Evolutionary conservation across 2,329 filamentous ascomycete species (phyloP).

Genomic region (Chalaropsis ovoidea): DNA sequence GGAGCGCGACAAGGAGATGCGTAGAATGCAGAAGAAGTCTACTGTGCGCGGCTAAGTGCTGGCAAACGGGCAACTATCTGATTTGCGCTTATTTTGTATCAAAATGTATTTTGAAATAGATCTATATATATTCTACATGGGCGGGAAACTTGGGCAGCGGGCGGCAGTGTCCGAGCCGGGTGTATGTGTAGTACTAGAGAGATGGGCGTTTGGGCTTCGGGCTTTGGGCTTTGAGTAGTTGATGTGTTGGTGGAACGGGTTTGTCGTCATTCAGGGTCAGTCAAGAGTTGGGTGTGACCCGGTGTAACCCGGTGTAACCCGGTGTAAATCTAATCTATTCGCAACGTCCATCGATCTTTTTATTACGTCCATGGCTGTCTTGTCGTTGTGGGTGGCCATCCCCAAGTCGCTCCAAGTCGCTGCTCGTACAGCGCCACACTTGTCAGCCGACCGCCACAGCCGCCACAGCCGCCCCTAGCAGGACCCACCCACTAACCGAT

Average conservation of each 20-base stretch:
- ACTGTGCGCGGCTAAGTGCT: constrained; percentile 41
- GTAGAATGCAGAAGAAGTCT: constrained; percentile 46
- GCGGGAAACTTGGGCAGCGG: not conserved
- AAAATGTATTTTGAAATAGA: constrained; percentile 12
- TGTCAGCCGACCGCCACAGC: not conserved
- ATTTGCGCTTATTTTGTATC: not conserved
- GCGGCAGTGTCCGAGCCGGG: not conserved
- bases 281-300: not conserved
- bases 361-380: too few relatives aligned
- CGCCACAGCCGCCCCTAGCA: not conserved
- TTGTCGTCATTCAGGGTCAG: too few relatives aligned
- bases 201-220: too few relatives aligned
- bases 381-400: too few relatives aligned
- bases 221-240: too few relatives aligned
- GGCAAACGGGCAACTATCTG: not conserved
- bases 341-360: too few relatives aligned
- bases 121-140: constrained; percentile 3
- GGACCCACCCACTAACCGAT: not conserved
- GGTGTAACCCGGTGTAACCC: not conserved
- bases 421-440: not conserved
- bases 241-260: too few relatives aligned
- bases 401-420: not conserved
- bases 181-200: not conserved
- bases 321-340: too few relatives aligned
- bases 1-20: constrained; percentile 64